These are phyloP conservation scores for Lipomyces kockii DNA, from an alignment of 805 yeast genomes.

Conservation along the genomic window DNA sequence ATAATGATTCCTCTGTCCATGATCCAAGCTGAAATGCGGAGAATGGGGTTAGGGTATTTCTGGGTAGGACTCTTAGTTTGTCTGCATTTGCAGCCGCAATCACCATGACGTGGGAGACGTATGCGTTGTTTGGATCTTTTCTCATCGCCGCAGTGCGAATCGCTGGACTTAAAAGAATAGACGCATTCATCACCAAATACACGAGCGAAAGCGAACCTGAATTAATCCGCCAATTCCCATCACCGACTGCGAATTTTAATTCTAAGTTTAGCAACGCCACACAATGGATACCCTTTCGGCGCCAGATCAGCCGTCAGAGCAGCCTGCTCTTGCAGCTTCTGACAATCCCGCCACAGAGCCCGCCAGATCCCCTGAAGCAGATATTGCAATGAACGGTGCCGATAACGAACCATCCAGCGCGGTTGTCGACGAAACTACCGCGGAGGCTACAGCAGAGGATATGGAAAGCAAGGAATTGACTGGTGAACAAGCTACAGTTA, in stretches of 20 bases:
- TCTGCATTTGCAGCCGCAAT: not conserved
- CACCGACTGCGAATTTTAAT: not conserved
- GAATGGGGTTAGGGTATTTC: not conserved
- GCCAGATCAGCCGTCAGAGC: conserved; percentile 14
- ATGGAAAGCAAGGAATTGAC: not conserved
- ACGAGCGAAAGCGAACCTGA: not conserved
- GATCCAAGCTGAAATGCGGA: not conserved
- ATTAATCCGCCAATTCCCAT: not conserved
- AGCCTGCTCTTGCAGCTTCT: conserved; percentile 7
- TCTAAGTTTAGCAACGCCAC: not conserved
- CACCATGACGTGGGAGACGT: not conserved
- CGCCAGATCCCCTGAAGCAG: not conserved
- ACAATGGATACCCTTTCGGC: not conserved
- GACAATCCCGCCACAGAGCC: conserved; percentile 9
- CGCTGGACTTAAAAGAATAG: not conserved
- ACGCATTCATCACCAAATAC: not conserved
- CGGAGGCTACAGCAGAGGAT: conserved; percentile 3
- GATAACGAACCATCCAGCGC: not conserved
- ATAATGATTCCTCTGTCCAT: too few species aligned
- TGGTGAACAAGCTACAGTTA: not conserved
- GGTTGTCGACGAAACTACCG: not conserved
- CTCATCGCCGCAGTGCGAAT: not conserved
- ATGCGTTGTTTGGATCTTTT: not conserved
- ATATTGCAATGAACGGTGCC: not conserved
- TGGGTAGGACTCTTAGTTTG: not conserved